Conservation (phyloP, 768 basidiomycete genomes). For the Russula griseocarnosa region DNA sequence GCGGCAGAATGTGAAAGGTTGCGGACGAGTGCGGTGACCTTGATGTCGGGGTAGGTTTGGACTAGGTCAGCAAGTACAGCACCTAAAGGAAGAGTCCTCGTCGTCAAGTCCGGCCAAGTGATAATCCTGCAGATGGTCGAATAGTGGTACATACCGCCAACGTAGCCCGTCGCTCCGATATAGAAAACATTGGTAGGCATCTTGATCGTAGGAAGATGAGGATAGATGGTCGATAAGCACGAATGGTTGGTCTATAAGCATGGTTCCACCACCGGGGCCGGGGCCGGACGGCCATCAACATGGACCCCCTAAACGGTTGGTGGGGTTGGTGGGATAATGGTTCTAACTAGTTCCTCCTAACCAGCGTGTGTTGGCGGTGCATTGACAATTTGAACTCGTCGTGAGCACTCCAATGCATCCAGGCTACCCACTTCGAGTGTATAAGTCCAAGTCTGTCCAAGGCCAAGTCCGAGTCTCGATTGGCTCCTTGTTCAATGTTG, state of each 20-base stretch:
- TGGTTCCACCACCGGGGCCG: too few species aligned
- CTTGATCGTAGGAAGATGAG: neutral
- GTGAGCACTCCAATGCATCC: too few species aligned
- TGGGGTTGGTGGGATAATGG: too few species aligned
- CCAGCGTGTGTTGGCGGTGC: too few species aligned
- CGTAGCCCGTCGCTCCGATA: constrained; percentile 21
- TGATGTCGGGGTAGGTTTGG: neutral
- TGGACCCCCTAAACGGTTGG: too few species aligned
- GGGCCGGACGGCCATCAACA: too few species aligned
- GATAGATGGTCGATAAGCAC: neutral
- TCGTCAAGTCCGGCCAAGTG: neutral
- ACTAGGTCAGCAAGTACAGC: constrained; percentile 13
- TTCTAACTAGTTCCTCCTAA: too few species aligned
- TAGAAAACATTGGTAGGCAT: constrained; percentile 22
- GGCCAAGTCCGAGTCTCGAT: too few species aligned
- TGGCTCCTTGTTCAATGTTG: too few species aligned
- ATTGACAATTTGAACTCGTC: too few species aligned
- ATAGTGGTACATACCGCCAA: constrained; percentile 11
- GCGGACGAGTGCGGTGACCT: constrained; percentile 21
- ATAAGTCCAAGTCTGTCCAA: too few species aligned
- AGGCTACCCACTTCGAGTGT: too few species aligned
- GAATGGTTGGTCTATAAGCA: neutral
- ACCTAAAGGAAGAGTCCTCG: neutral
- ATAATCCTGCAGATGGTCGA: neutral
- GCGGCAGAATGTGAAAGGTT: constrained; percentile 1